These are phyloP conservation scores for Nothomitra cinnamomea DNA, from an alignment of 2,329 filamentous ascomycete genomes.

Conservation along the genomic window DNA sequence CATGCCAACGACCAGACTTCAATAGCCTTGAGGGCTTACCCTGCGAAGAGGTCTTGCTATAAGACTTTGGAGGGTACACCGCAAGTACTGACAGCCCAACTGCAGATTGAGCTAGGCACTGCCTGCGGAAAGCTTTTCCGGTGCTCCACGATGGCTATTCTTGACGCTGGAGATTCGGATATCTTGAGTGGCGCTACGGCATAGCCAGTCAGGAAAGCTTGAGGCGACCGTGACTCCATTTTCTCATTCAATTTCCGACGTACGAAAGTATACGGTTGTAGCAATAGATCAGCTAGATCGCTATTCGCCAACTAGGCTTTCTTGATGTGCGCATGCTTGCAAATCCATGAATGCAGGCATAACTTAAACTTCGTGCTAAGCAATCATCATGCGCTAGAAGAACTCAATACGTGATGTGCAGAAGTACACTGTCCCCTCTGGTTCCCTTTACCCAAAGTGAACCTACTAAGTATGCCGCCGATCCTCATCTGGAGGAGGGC, in stretches of 20 bases:
- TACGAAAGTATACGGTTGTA: neutral
- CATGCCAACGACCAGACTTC: constrained; percentile 16
- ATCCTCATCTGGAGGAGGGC: neutral
- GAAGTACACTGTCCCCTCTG: too few relatives aligned
- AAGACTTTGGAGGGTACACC: constrained; percentile 75
- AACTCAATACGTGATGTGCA: too few relatives aligned
- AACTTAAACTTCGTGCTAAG: too few relatives aligned
- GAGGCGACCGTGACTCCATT: neutral
- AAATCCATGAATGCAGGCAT: too few relatives aligned
- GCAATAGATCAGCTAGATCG: neutral
- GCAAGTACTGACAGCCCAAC: constrained; percentile 17
- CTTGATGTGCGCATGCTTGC: too few relatives aligned
- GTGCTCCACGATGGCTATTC: constrained; percentile 90
- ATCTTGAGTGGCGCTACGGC: constrained; percentile 67
- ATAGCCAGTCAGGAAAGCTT: constrained; percentile 24
- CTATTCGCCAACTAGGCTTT: too few relatives aligned
- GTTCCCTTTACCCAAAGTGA: too few relatives aligned
- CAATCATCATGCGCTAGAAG: too few relatives aligned
- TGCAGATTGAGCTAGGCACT: constrained; percentile 91
- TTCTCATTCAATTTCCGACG: neutral
- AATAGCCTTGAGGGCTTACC: constrained; percentile 25
- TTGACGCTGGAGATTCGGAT: constrained; percentile 97
- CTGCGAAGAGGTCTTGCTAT: constrained; percentile 72
- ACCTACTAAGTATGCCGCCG: too few relatives aligned
- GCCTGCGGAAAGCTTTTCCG: constrained; percentile 98